phyloP scores from a whole-genome alignment of 495 filamentous ascomycete species.

The Amorphotheca resinae region DNA sequence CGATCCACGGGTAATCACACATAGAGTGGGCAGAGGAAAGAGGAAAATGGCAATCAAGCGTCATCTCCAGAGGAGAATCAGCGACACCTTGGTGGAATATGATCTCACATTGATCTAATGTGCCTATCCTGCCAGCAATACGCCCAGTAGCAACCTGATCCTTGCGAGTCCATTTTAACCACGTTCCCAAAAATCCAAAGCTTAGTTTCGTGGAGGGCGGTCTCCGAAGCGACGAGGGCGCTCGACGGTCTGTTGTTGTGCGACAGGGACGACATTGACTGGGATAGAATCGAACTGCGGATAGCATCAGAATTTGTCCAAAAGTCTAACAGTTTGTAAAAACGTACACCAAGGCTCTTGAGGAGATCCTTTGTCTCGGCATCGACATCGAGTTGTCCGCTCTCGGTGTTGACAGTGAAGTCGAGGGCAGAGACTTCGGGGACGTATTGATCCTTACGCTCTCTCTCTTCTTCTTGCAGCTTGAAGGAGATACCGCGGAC shows the following conservation, averaged over 20 bases:
- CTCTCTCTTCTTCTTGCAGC: slow-evolving; percentile 99
- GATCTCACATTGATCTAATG: slow-evolving; percentile 51
- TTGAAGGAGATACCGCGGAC: slow-evolving; percentile 99
- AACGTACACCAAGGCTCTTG: slow-evolving; percentile 93
- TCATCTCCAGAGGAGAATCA: slow-evolving; percentile 63
- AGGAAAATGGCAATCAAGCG: slow-evolving; percentile 77
- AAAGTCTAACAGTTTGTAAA: background rate
- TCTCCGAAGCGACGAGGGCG: slow-evolving; percentile 42
- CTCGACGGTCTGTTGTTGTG: slow-evolving; percentile 76
- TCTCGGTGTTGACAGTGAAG: slow-evolving; percentile 79
- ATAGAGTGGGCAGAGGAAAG: slow-evolving; percentile 1
- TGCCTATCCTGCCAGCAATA: slow-evolving; percentile 33
- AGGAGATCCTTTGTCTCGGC: slow-evolving; percentile 94
- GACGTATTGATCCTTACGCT: slow-evolving; percentile 99
- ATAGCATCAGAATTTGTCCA: slow-evolving; percentile 15
- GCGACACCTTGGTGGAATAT: slow-evolving; percentile 75
- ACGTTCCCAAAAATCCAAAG: slow-evolving; percentile 1
- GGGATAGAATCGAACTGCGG: slow-evolving; percentile 88
- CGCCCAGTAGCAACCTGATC: slow-evolving; percentile 35
- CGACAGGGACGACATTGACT: slow-evolving; percentile 82
- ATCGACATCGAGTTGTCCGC: slow-evolving; percentile 88
- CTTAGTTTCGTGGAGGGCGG: slow-evolving; percentile 31
- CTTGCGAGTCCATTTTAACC: slow-evolving; percentile 18
- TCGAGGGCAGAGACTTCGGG: slow-evolving; percentile 97
- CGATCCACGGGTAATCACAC: too few relatives aligned